phyloP scores from a whole-genome alignment of 2,329 filamentous ascomycete genomes.

The Talaromyces funiculosus region DNA sequence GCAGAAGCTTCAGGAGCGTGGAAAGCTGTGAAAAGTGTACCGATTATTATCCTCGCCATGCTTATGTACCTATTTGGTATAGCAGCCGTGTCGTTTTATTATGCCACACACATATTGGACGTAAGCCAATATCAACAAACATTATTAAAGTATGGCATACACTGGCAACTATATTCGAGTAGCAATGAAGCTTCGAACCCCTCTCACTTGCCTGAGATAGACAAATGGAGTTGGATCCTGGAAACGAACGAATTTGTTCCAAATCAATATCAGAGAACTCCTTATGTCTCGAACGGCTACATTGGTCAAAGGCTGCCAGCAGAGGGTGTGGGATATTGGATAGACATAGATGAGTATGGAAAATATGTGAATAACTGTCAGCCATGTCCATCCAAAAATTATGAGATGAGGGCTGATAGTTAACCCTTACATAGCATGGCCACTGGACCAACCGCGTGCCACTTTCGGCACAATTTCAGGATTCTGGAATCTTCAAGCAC shows the following conservation, averaged over 20 bases:
- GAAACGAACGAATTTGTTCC: slow-evolving; percentile 10
- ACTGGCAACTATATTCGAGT: not conserved
- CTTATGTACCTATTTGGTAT: not conserved
- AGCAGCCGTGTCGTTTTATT: not conserved
- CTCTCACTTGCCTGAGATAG: not conserved
- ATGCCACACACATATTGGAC: not conserved
- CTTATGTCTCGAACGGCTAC: slow-evolving; percentile 13
- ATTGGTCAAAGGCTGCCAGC: slow-evolving; percentile 12
- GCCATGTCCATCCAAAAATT: not conserved
- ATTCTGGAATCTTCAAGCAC: slow-evolving; percentile 12
- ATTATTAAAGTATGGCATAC: not conserved
- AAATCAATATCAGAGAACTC: slow-evolving; percentile 12
- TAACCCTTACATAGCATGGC: slow-evolving; percentile 7
- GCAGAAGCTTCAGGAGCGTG: not conserved
- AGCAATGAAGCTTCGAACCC: not conserved
- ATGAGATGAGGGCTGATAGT: not conserved
- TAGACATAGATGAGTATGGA: slow-evolving; percentile 8
- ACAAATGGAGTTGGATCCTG: slow-evolving; percentile 3
- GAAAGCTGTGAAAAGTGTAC: not conserved
- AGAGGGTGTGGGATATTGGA: slow-evolving; percentile 13
- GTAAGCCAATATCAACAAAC: not conserved
- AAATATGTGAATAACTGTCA: slow-evolving; percentile 9
- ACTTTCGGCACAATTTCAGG: slow-evolving; percentile 14
- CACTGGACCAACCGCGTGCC: slow-evolving; percentile 13
- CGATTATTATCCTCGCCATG: not conserved